Evolutionary conservation across 1,139 yeast genomes (phyloP).

Genomic region (Pichia sp.): DNA sequence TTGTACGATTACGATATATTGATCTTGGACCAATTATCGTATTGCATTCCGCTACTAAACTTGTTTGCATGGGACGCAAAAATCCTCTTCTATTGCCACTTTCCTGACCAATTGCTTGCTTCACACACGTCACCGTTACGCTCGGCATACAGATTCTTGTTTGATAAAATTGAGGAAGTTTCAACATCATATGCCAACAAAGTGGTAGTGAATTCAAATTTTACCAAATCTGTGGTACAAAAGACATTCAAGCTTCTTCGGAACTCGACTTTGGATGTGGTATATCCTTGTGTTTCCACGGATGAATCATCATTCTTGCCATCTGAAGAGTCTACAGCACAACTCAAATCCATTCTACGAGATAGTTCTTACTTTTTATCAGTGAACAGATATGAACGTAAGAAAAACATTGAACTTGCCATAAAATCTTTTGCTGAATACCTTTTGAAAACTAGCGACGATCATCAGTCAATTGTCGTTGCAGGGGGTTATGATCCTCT

Average conservation of each 20-base stretch:
- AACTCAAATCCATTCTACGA: constrained; percentile 32
- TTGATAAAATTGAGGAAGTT: constrained; percentile 75
- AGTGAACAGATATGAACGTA: constrained; percentile 81
- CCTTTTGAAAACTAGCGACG: constrained; percentile 18
- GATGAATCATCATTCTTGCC: constrained; percentile 14
- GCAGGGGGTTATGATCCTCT: constrained; percentile 92
- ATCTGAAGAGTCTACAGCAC: constrained; percentile 19
- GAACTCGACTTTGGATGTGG: constrained; percentile 50
- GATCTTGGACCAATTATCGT: constrained; percentile 82
- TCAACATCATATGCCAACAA: constrained; percentile 72
- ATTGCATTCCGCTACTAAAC: constrained; percentile 72
- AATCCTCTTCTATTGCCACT: constrained; percentile 85
- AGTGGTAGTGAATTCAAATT: constrained; percentile 80
- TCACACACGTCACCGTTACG: constrained; percentile 50
- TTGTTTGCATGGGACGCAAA: constrained; percentile 35
- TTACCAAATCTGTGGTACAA: constrained; percentile 66
- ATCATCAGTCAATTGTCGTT: constrained; percentile 44
- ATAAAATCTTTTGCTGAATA: constrained; percentile 37
- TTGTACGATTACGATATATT: constrained; percentile 55
- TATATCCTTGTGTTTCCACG: constrained; percentile 82
- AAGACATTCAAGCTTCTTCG: constrained; percentile 44
- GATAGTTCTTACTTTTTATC: constrained; percentile 49
- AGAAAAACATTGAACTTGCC: constrained; percentile 78
- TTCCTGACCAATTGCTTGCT: constrained; percentile 84
- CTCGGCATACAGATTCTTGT: constrained; percentile 66